Evolutionary conservation across 2,329 filamentous ascomycete genomes (phyloP), one percentile per base, ranked within the genome.

Genomic region (Monosporascus sp.): DNA sequence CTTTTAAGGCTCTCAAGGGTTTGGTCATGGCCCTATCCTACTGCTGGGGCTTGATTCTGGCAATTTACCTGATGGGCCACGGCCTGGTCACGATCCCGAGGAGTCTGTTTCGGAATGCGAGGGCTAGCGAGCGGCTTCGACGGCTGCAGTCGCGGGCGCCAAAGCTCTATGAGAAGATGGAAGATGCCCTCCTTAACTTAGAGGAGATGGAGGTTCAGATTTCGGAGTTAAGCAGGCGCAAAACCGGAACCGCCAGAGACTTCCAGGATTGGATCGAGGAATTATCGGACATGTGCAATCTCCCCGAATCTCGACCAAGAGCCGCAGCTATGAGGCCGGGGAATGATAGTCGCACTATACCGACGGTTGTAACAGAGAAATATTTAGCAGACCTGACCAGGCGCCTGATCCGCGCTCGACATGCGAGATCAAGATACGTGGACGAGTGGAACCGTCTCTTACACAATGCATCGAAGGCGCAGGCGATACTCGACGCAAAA

Each of bases 181-280:
- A 91, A 56, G 93, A 97, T 63, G 85, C 94, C 0, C 82, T 91
- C 54, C 80, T 88, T 47, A 86, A 85, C 54, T 74, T 97, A 18
- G 90, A 95, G 60, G 85, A 90, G 55, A 75, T 96, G 17, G 92
- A 97, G 68, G 78, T 81, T 3, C 90, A 95, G 65, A 87, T 97
- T 3, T 73, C 80, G 20, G 89, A 94, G 67, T 77, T 99, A 41
- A 84, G 86, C 59, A 84, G 86, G 59, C 83, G 91, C 60, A 97
- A 96, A 74, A 86, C 83, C 3, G 90, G 88, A 17, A 89, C 85
- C 24, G 86, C 89, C 5, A 75, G 77, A 51, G 81, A 88, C 43
- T 94, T 92, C 65, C 84, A 86, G 60, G 92, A 96, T 61, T 99
- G 94, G 94, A 96, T 99, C 59, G 93, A 97, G 60, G 94, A 99